Evolutionary conservation across 2,329 filamentous ascomycete species (phyloP), one percentile per base, ranked within the genome.

Genomic region (Colletotrichum agaves): DNA sequence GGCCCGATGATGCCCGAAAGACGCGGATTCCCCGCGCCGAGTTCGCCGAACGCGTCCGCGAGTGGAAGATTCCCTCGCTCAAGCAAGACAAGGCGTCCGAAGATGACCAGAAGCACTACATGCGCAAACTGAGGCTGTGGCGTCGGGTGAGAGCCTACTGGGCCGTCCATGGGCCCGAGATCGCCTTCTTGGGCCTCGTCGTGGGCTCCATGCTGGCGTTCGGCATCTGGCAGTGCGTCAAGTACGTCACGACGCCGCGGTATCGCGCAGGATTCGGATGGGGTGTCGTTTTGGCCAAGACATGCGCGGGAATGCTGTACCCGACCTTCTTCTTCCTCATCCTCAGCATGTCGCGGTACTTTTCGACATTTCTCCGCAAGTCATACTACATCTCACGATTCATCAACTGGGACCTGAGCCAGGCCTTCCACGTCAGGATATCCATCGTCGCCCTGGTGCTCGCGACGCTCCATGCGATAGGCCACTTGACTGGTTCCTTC

Each of bases 261-360:
- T 86, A 84, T 64, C 81, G 81, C 15, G 80, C 79, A 13, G 85
- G 82, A 0, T 83, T 87, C 17, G 86, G 85, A 12, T 87, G 85
- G 84, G 86, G 86, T 5, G 81, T 86, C 7, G 83, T 86, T 4
- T 72, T 88, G 56, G 83, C 86, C 3, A 88, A 88, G 74, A 82
- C 83, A 0, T 83, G 78, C 47, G 85, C 86, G 10, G 87, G 87
- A 3, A 82, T 83, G 0, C 71, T 88, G 1, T 88, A 87, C 55
- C 85, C 85, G 17, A 87, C 85, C 1, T 81, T 88, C 63, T 88
- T 88, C 76, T 87, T 88, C 71, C 78, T 88, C 63, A 78, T 88
- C 6, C 75, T 88, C 5, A 87, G 84, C 71, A 88, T 88, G 86
- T 87, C 84, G 13, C 78, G 86, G 31, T 87, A 85, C 75, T 80